Conservation (phyloP, 805 yeast genomes). For the Ogataea chonburiensis region DNA sequence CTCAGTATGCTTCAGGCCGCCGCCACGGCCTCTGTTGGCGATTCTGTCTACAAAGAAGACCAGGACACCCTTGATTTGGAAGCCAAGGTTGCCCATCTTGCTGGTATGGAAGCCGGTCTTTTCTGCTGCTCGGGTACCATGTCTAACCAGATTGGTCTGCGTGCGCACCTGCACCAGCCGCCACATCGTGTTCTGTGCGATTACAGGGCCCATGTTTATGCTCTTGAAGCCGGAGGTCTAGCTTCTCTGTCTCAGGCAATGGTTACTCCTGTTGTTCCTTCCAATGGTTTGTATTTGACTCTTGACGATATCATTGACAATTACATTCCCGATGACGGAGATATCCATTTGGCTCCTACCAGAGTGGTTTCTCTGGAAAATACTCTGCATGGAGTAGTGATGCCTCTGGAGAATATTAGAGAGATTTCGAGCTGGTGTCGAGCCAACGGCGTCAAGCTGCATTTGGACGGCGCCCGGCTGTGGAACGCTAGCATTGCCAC, state of each 20-base stretch:
- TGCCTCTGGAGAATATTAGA: conserved; percentile 72
- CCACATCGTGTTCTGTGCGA: conserved; percentile 82
- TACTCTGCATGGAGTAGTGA: conserved; percentile 76
- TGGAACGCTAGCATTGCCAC: conserved; percentile 82
- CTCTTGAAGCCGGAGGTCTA: conserved; percentile 85
- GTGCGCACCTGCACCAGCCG: conserved; percentile 73
- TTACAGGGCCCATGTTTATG: conserved; percentile 74
- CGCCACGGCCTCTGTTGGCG: conserved; percentile 63
- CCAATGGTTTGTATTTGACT: conserved; percentile 71
- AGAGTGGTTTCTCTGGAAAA: conserved; percentile 79
- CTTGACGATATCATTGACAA: conserved; percentile 67
- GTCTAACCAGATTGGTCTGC: conserved; percentile 80
- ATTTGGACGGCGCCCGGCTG: conserved; percentile 88
- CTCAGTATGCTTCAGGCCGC: conserved; percentile 64
- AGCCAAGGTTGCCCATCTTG: conserved; percentile 56
- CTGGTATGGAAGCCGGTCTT: conserved; percentile 78
- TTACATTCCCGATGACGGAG: conserved; percentile 71
- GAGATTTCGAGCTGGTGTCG: conserved; percentile 68
- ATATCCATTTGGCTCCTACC: conserved; percentile 85
- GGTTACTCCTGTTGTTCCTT: conserved; percentile 78
- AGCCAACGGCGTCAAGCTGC: conserved; percentile 58
- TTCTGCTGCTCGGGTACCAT: conserved; percentile 85
- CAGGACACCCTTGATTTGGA: conserved; percentile 63
- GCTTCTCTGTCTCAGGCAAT: conserved; percentile 85
- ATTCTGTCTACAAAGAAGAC: conserved; percentile 83